Evolutionary conservation across 352 stramenopile genomes (phyloP), one percentile per base, ranked within the genome.

Genomic region (Phytophthora hibernalis): DNA sequence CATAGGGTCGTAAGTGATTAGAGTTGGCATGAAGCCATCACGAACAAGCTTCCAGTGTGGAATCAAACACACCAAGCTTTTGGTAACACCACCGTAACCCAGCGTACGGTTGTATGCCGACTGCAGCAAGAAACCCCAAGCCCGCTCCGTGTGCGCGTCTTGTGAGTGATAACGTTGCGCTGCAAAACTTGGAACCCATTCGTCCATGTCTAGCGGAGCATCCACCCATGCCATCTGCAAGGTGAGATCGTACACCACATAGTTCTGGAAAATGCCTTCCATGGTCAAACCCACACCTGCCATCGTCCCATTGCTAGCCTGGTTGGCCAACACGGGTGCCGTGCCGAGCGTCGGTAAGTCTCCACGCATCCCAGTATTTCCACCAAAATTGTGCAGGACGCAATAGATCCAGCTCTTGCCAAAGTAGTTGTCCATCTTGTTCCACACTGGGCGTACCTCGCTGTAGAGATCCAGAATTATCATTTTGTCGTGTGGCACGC

Each of bases 251-350:
- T 95, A 95, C 35, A 95, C 83, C 1, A 93, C 73, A 54, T 95
- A 95, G 76, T 95, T 95, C 51, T 95, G 83, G 62, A 87, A 92
- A 56, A 95, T 95, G 21, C 87, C 87, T 69, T 95, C 87, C 85
- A 95, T 95, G 1, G 84, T 93, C 26, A 93, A 67, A 0, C 87
- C 87, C 7, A 95, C 65, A 28, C 87, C 87, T 16, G 85, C 70
- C 85, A 95, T 92, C 11, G 85, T 92, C 7, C 81, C 83, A 30
- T 81, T 74, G 58, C 82, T 90, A 16, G 52, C 70, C 2, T 61
- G 52, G 13, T 71, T 72, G 3, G 85, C 82, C 18, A 68, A 28
- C 28, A 90, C 71, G 0, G 85, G 87, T 28, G 88, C 82, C 3
- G 49, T 79, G 0, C 61, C 87, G 4, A 92, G 37, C 7, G 82